phyloP scores from a whole-genome alignment of 176 grass and related monocot genomes.

The Oryza brachyantha region DNA sequence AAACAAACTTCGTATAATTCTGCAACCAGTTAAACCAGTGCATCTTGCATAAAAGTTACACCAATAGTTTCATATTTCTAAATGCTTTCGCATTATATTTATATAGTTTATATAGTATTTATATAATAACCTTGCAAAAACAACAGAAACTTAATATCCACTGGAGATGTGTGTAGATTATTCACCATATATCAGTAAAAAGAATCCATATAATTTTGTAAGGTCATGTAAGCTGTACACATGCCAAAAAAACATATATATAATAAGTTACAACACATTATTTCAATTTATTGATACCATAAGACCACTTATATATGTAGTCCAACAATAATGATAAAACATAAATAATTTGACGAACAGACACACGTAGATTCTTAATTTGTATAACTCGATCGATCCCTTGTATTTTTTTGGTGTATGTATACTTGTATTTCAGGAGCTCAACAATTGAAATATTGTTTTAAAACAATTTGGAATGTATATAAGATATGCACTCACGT shows the following conservation, averaged over 20 bases:
- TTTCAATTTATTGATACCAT: slow-evolving; percentile 34
- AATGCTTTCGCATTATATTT: no score
- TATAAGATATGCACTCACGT: slow-evolving; percentile 21
- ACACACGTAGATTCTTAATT: neutral
- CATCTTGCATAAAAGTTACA: neutral
- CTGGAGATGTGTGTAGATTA: neutral
- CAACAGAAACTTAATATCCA: no score
- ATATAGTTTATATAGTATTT: no score
- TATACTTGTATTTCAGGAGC: slow-evolving; percentile 3
- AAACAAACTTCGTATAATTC: no score
- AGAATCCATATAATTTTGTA: slow-evolving; percentile 13
- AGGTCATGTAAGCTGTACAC: neutral
- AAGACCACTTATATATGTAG: slow-evolving; percentile 4
- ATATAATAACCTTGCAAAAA: neutral
- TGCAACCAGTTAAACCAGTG: no score
- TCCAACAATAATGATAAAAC: slow-evolving; percentile 7
- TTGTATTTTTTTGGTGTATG: neutral
- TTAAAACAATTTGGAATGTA: slow-evolving; percentile 18
- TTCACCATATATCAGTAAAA: neutral
- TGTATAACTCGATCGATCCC: neutral
- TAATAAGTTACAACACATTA: slow-evolving; percentile 21
- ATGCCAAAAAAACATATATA: slow-evolving; percentile 12
- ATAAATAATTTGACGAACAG: slow-evolving; percentile 12
- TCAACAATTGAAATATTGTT: slow-evolving; percentile 26
- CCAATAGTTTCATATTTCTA: no score